These are phyloP conservation scores for Adansonia digitata DNA, from an alignment of 345 rosid genomes.

Conservation along the genomic window DNA sequence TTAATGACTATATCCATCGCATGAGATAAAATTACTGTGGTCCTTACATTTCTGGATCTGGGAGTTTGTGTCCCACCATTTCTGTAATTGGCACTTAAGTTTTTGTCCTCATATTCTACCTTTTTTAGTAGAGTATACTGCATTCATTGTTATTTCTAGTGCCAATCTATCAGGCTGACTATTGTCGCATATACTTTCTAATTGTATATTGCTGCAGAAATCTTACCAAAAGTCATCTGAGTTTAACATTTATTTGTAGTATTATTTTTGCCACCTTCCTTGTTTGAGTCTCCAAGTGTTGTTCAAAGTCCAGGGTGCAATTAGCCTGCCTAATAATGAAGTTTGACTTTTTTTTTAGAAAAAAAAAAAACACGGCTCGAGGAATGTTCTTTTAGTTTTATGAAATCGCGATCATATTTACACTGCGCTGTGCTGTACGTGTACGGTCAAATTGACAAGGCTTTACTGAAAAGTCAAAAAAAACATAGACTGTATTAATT, in stretches of 20 bases:
- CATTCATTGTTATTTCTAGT: background rate
- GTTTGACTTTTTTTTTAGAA: no score
- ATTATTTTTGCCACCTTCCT: background rate
- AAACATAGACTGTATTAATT: no score
- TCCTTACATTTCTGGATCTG: background rate
- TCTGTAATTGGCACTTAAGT: slow-evolving; percentile 10
- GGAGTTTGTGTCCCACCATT: slow-evolving; percentile 1
- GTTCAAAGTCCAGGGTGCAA: background rate
- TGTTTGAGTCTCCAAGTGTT: background rate
- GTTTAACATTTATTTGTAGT: background rate
- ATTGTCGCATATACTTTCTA: background rate
- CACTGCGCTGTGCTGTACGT: no score
- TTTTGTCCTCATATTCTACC: slow-evolving; percentile 8
- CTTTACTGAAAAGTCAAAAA: no score
- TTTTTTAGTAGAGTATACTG: slow-evolving; percentile 5
- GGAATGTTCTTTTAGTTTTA: background rate
- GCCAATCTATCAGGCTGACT: background rate
- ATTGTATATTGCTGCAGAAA: background rate
- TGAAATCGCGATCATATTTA: no score
- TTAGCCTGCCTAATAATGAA: background rate
- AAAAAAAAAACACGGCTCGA: background rate
- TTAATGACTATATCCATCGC: background rate
- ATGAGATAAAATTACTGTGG: background rate
- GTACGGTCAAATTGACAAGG: no score
- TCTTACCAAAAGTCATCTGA: background rate